A percentile compares a stretch with the other conserved stretches of the same genome.
Evolutionary conservation across 352 stramenopile genomes (phyloP).

Genomic region (Phytophthora brassicae): DNA sequence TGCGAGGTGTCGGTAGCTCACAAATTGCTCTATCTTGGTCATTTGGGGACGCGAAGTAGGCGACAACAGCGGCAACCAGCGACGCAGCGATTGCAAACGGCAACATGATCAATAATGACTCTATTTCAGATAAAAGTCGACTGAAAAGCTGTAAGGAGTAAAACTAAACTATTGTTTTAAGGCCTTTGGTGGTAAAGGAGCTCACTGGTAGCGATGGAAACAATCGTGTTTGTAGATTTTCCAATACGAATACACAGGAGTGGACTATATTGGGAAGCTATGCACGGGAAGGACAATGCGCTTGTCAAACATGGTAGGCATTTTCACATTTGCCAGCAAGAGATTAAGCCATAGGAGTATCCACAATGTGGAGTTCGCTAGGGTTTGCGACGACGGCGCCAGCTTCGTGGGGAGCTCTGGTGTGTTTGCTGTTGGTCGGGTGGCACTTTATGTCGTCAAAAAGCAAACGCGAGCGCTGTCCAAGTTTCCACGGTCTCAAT

Average conservation of each 20-base stretch:
- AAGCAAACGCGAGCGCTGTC: slow-evolving; percentile 29
- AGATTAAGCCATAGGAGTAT: neutral
- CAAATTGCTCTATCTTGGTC: slow-evolving; percentile 31
- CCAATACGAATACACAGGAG: neutral
- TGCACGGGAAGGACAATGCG: neutral
- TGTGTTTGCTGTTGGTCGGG: slow-evolving; percentile 28
- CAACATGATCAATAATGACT: slow-evolving; percentile 11
- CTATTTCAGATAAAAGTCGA: too few relatives aligned
- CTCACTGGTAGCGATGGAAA: neutral
- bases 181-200: too few relatives aligned
- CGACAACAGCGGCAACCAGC: slow-evolving; percentile 24
- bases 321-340: slow-evolving; percentile 10
- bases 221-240: neutral
- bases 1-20: slow-evolving; percentile 42
- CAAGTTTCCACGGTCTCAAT: slow-evolving; percentile 32
- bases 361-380: slow-evolving; percentile 17
- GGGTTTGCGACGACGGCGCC: slow-evolving; percentile 15
- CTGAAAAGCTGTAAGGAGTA: too few relatives aligned
- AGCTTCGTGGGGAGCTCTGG: slow-evolving; percentile 13
- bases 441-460: slow-evolving; percentile 29
- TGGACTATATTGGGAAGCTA: neutral
- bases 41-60: slow-evolving; percentile 27
- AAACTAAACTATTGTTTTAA: too few relatives aligned
- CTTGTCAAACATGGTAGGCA: neutral
- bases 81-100: slow-evolving; percentile 28